Base-by-base conservation (phyloP, 495 filamentous ascomycete species). In the Apodospora peruviana region DNA sequence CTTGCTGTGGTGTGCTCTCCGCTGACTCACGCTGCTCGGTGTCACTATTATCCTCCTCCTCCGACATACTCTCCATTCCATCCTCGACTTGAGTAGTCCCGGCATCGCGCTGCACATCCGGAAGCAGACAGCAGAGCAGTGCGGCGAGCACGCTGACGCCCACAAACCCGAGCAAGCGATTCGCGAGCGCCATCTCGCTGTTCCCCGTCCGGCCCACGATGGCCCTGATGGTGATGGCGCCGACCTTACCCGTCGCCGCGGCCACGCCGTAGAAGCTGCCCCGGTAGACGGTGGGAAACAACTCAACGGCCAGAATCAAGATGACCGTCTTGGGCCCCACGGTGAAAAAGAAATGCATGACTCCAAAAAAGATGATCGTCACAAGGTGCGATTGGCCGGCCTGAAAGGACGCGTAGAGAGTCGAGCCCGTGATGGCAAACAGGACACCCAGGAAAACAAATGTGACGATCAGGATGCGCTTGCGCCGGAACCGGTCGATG, bases 281-380 rank as follows among this genome's bases (percentile, higher is more conserved):
- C 35, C 81, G 72, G 59, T 81, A 79, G 27, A 76, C 76, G 23
- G 81, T 82, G 9, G 81, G 81, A 56, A 83, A 84, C 29, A 80
- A 62, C 58, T 83, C 80, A 24, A 74, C 77, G 12, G 78, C 78
- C 40, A 80, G 72, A 21, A 74, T 67, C 45, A 66, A 67, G 3
- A 68, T 66, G 0, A 68, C 65, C 1, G 70, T 61, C 18, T 69
- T 71, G 10, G 71, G 71, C 10, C 70, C 70, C 40, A 65, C 32
- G 39, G 59, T 64, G 48, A 70, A 72, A 17, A 72, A 49, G 24
- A 72, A 56, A 47, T 72, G 67, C 50, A 59, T 61, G 39, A 71
- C 17, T 16, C 62, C 58, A 43, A 65, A 75, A 16, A 75, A 38
- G 0, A 62, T 59, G 11, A 53, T 50, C 20, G 45, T 21, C 14